Conservation (phyloP, 1,284 basidiomycete species). For the Rhodotorula sp. region DNA sequence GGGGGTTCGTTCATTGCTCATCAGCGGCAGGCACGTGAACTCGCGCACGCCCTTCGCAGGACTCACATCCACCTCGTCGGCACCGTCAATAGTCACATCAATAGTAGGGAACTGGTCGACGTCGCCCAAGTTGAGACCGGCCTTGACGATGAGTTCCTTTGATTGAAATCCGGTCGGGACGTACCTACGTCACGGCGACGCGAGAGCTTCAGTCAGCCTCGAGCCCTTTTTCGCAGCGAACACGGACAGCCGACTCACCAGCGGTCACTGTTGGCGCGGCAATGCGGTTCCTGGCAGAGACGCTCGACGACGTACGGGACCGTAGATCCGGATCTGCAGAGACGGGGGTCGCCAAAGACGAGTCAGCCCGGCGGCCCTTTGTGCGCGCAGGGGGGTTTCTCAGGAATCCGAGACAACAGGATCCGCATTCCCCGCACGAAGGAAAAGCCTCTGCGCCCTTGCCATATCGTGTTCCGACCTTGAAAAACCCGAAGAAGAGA, state of each 20-base stretch:
- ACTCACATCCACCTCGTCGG: slow-evolving; percentile 75
- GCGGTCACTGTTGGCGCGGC: slow-evolving; percentile 65
- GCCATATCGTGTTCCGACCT: background rate
- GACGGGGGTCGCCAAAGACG: background rate
- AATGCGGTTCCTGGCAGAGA: slow-evolving; percentile 72
- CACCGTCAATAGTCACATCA: slow-evolving; percentile 95
- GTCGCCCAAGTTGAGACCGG: slow-evolving; percentile 79
- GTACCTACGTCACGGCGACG: slow-evolving; percentile 58
- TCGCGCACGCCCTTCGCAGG: too few species aligned
- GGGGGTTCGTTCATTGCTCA: background rate
- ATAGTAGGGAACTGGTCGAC: slow-evolving; percentile 78
- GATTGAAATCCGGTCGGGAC: slow-evolving; percentile 96
- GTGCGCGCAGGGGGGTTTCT: background rate
- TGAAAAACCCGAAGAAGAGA: background rate
- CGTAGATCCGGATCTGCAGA: slow-evolving; percentile 68
- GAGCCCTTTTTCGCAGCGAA: too few species aligned
- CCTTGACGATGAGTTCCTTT: slow-evolving; percentile 85
- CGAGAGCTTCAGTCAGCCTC: background rate
- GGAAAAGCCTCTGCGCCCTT: background rate
- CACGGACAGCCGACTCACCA: slow-evolving; percentile 30
- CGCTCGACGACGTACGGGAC: slow-evolving; percentile 97
- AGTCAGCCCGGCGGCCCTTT: background rate
- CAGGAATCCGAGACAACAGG: too few species aligned
- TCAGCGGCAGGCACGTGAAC: background rate
- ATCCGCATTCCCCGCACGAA: background rate